Conservation (phyloP, 1,284 basidiomycete species). For the Cystobasidium slooffiae region DNA sequence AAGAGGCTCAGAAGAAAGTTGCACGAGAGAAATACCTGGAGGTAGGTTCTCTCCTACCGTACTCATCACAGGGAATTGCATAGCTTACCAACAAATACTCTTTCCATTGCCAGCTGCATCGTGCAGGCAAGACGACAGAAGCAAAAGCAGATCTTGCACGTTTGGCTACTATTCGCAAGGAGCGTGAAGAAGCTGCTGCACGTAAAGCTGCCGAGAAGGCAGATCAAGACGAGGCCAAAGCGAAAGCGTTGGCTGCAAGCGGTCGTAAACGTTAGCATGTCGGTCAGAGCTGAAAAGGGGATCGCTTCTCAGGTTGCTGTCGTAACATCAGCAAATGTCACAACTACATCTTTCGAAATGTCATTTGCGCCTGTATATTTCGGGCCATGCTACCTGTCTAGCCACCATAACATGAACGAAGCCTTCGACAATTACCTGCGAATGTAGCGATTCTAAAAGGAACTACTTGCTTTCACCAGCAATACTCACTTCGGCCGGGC, state of each 20-base stretch:
- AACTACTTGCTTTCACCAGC: no score
- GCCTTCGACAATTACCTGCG: no score
- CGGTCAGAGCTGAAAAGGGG: no score
- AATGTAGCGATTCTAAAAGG: no score
- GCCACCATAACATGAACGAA: no score
- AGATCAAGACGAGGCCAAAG: constrained; percentile 29
- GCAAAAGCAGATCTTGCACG: constrained; percentile 84
- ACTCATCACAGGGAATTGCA: not conserved
- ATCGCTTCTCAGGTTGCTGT: no score
- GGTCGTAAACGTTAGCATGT: constrained; percentile 16
- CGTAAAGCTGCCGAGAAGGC: constrained; percentile 36
- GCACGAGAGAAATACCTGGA: constrained; percentile 67
- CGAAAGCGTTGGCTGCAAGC: constrained; percentile 27
- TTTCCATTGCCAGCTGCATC: constrained; percentile 64
- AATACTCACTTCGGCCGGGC: no score
- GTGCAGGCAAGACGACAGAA: constrained; percentile 80
- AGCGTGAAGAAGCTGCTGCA: constrained; percentile 63
- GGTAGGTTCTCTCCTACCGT: not conserved
- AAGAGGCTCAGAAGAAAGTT: constrained; percentile 85
- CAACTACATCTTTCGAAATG: no score
- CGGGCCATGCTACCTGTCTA: no score
- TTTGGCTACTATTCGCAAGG: constrained; percentile 79
- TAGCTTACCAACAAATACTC: not conserved
- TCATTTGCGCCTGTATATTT: no score
- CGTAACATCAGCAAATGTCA: no score